A percentile compares a stretch with the other conserved stretches of the same genome.
Evolutionary conservation across 2,329 filamentous ascomycete species (phyloP).

Genomic region (Myriosclerotinia curreyana): DNA sequence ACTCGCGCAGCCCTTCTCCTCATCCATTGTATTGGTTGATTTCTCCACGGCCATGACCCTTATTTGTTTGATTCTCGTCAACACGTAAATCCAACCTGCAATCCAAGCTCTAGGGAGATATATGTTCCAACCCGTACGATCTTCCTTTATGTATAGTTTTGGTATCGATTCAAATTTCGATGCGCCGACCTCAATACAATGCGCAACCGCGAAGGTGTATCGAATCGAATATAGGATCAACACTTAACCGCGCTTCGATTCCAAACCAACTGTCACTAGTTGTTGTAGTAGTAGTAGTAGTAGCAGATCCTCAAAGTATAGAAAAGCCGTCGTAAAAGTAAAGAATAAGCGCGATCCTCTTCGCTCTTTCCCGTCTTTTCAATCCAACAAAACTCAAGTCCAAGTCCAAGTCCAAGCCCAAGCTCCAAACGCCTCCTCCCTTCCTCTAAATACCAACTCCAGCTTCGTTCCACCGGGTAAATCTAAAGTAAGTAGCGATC

Average conservation of each 20-base stretch:
- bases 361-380: background rate
- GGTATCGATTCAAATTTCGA: background rate
- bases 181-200: background rate
- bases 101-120: background rate
- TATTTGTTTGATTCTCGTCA: background rate
- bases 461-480: background rate
- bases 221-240: background rate
- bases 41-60: conserved; percentile 7
- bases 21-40: background rate
- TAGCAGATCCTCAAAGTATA: background rate
- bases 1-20: conserved; percentile 15
- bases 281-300: too few relatives aligned
- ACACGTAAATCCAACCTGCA: too few relatives aligned
- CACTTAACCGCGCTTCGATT: background rate
- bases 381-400: background rate
- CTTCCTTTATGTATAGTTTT: background rate
- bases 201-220: background rate
- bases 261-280: background rate
- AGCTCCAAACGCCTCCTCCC: background rate
- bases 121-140: background rate
- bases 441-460: conserved; percentile 9
- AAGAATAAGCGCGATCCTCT: background rate
- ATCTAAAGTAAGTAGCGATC: background rate
- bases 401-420: background rate
- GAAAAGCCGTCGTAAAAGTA: background rate